Evolutionary conservation across 805 yeast species (phyloP), one percentile per base, ranked within the genome.

Genomic region (Wickerhamiella nectarea): DNA sequence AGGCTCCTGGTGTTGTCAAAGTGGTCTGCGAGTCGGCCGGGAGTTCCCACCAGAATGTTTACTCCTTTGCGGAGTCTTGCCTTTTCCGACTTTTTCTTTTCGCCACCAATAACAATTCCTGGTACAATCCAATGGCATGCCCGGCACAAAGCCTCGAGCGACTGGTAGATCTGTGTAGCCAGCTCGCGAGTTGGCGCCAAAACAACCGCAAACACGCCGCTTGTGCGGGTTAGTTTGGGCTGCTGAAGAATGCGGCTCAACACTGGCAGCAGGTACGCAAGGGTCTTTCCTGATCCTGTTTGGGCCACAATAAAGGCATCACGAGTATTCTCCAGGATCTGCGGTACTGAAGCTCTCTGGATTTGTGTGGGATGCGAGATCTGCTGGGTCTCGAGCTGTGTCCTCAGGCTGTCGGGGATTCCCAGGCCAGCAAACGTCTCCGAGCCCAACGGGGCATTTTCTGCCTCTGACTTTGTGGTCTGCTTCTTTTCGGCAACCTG

Each of bases 231-330:
- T 3, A 69, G 57, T 28, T 59, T 64, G 18, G 53, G 52, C 53
- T 75, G 74, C 22, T 68, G 62, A 74, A 85, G 74, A 35, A 91
- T 67, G 47, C 75, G 71, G 50, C 82, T 76, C 49, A 89, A 61
- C 17, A 93, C 78, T 1, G 98, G 99, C 31, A 93, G 64, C 3
- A 80, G 66, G 58, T 82, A 93, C 0, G 97, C 78, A 45, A 91
- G 63, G 0, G 99, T 91, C 61, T 91, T 91, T 61, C 99, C 99
- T 0, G 97, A 87, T 43, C 99, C 99, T 0, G 99, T 91, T 62
- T 93, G 96, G 0, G 99, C 95, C 57, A 86, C 93, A 38, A 91
- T 81, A 52, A 91, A 81, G 45, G 86, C 64, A 61, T 91, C 98
- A 25, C 67, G 62, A 17, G 70, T 64, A 7, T 57, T 52, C 11